These are phyloP conservation scores for Cladorrhinum sp. DNA, from an alignment of 2,329 filamentous ascomycete species.

Conservation along the genomic window DNA sequence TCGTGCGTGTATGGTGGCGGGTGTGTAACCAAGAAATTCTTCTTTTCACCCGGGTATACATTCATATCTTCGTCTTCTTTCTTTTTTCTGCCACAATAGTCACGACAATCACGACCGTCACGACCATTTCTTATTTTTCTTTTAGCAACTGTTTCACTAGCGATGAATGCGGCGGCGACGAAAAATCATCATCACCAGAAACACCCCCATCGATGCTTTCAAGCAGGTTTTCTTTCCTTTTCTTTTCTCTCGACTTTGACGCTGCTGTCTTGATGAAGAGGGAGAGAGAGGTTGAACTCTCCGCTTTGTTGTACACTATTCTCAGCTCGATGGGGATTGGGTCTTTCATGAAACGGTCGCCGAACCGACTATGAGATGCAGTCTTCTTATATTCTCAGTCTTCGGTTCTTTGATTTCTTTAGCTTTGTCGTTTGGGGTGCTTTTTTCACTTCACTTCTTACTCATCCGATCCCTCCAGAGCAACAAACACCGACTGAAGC, in stretches of 20 bases:
- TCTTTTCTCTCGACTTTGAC: conserved; percentile 16
- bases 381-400: conserved; percentile 10
- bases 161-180: conserved; percentile 27
- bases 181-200: conserved; percentile 23
- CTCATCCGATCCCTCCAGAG: background rate
- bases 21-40: background rate
- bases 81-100: conserved; percentile 28
- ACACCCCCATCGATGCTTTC: conserved; percentile 16
- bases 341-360: conserved; percentile 10
- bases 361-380: conserved; percentile 13
- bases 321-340: conserved; percentile 22
- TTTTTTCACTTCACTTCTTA: background rate
- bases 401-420: background rate
- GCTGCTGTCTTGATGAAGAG: conserved; percentile 13
- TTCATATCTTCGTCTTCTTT: conserved; percentile 14
- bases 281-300: background rate
- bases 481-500: background rate
- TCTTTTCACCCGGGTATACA: conserved; percentile 3
- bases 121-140: conserved; percentile 25
- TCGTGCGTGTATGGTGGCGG: no score
- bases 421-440: background rate
- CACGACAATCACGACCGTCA: conserved; percentile 28
- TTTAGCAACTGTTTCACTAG: conserved; percentile 24
- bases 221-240: conserved; percentile 24
- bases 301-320: conserved; percentile 31